Conservation (phyloP, 1,284 basidiomycete species). For the Ustilago xerochloae region DNA sequence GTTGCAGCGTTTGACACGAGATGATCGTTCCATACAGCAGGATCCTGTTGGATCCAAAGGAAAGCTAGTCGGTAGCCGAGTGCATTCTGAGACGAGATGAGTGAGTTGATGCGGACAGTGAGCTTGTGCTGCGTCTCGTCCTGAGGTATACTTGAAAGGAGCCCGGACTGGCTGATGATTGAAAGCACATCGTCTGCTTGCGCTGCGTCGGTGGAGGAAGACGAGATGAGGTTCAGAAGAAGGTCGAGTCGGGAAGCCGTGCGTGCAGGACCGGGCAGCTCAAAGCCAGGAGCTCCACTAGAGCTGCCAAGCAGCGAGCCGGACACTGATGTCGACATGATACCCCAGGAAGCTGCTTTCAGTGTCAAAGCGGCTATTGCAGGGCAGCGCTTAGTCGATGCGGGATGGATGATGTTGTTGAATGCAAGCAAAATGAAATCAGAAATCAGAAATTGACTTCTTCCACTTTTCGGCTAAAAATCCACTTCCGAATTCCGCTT, state of each 20-base stretch:
- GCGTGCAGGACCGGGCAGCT: constrained; percentile 29
- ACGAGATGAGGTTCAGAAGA: constrained; percentile 31
- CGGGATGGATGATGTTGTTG: background rate
- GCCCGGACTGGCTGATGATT: constrained; percentile 33
- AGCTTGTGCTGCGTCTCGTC: constrained; percentile 47
- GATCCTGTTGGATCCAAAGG: constrained; percentile 44
- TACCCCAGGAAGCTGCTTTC: background rate
- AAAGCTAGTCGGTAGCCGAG: constrained; percentile 40
- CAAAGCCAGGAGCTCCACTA: constrained; percentile 3
- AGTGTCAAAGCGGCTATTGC: background rate
- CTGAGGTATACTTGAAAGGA: constrained; percentile 13
- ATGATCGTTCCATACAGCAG: constrained; percentile 36
- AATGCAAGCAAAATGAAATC: background rate
- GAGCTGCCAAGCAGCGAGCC: constrained; percentile 4
- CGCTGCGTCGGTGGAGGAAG: constrained; percentile 9
- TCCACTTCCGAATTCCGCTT: constrained; percentile 25
- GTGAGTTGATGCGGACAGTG: constrained; percentile 43
- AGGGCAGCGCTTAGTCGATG: background rate
- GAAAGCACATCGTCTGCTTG: constrained; percentile 22
- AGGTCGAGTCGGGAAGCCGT: constrained; percentile 28
- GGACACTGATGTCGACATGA: constrained; percentile 1
- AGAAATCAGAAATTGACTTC: too few relatives aligned
- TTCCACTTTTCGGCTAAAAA: constrained; percentile 5
- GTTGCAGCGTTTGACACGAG: constrained; percentile 35
- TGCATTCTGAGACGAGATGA: constrained; percentile 42